Conservation (phyloP, 192 early-diverging fungal species). For the Glomus cerebriforme region DNA sequence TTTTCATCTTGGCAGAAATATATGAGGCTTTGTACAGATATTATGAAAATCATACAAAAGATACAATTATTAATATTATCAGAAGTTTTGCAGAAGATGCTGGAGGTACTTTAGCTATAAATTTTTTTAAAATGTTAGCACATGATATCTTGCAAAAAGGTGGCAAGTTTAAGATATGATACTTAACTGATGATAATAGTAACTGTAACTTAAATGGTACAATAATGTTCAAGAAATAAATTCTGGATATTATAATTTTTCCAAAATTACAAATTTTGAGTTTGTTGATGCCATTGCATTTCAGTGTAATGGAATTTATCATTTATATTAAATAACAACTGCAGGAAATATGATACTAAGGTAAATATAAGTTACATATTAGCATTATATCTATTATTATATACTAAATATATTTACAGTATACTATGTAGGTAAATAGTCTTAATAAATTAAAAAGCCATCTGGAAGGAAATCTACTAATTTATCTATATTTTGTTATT, state of each 20-base stretch:
- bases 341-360: background rate
- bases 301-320: constrained; percentile 5
- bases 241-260: constrained; percentile 7
- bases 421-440: constrained; percentile 7
- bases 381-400: background rate
- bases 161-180: background rate
- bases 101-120: background rate
- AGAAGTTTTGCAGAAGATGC: background rate
- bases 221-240: background rate
- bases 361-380: background rate
- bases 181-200: background rate
- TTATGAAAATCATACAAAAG: constrained; percentile 13
- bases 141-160: constrained; percentile 14
- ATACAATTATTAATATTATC: constrained; percentile 10
- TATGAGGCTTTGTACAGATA: background rate
- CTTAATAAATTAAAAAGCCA: background rate
- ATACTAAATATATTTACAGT: background rate
- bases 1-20: too few species aligned
- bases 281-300: background rate
- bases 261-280: constrained; percentile 10
- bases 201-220: background rate
- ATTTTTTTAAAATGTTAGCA: background rate
- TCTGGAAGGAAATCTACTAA: background rate
- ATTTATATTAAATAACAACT: constrained; percentile 15
- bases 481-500: constrained; percentile 12